Evolutionary conservation across 2,329 filamentous ascomycete species (phyloP), one percentile per base, ranked within the genome.

Genomic region (Apiospora saccharicola): DNA sequence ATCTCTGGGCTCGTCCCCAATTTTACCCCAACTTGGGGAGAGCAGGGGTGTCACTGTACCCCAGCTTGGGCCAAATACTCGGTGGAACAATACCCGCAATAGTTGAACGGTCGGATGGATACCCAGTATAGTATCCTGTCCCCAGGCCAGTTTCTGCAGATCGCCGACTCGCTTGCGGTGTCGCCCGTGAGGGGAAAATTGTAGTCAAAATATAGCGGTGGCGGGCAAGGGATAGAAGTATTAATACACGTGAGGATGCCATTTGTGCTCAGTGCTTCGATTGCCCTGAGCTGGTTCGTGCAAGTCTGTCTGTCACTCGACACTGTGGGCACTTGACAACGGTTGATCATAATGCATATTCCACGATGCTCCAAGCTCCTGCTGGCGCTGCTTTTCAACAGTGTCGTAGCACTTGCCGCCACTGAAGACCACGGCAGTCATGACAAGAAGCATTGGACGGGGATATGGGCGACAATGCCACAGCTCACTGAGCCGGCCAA

Each of bases 381-480:
- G 10, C 67, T 70, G 67, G 44, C 44, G 34, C 34, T 53, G 46
- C 5, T 70, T 34, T 5, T 51, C 68, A 70, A 53, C 47, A 19
- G 47, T 13, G 47, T 16, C 16, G 34, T 26, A 34, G 34, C 68
- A 70, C 68, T 70, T 10, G 68, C 68, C n/a, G 47, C 24, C 44
- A 30, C 24, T 70, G 26, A 69, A 41, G 37, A 49, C 43, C 44
- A 19, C 43, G 67, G 22, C 34, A 44, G 34, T 2, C n/a, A 37
- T 24, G 67, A 67, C 26, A 68, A 71, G 49, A 75, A 84, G 67
- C 86, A 88, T 74, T 92, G 90, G 90, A 85, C 91, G 19, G 86
- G 88, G 74, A 88, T 88, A 16, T 92, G 90, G 90, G 86, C 87
- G 0, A 80, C 87, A 2, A 91, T 91, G 90, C 90, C 90, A 0